Conservation (phyloP, 371 early-diverging fungal species). For the Synchytrium microbalum region DNA sequence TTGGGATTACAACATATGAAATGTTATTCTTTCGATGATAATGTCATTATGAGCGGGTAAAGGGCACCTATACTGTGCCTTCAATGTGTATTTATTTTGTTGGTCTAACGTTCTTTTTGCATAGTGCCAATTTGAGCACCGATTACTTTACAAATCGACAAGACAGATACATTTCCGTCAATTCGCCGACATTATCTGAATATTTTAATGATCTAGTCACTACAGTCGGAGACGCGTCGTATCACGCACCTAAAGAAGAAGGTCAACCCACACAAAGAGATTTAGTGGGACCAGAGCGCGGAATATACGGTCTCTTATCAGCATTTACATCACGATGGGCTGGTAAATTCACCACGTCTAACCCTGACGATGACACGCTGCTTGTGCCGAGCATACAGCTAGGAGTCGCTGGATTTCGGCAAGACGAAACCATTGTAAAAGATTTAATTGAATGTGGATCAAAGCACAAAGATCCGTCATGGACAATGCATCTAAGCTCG, state of each 20-base stretch:
- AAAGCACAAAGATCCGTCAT: too few species aligned
- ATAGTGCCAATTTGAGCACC: conserved; percentile 78
- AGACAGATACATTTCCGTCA: conserved; percentile 81
- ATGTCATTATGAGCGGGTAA: conserved; percentile 82
- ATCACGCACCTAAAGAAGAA: too few species aligned
- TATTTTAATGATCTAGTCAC: conserved; percentile 66
- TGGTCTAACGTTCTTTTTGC: neutral
- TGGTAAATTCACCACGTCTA: conserved; percentile 20
- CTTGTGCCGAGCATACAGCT: conserved; percentile 83
- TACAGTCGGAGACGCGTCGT: conserved; percentile 33
- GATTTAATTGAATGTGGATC: conserved; percentile 22
- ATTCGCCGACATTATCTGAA: conserved; percentile 43
- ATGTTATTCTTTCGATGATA: conserved; percentile 80
- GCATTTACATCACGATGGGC: conserved; percentile 11
- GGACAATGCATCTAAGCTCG: conserved; percentile 57
- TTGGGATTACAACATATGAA: conserved; percentile 94
- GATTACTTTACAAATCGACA: conserved; percentile 94
- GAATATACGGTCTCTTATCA: neutral
- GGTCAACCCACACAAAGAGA: neutral
- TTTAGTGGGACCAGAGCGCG: neutral
- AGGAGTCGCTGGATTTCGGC: conserved; percentile 68
- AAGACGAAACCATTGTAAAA: conserved; percentile 53
- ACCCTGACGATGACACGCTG: conserved; percentile 50
- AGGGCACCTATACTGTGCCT: conserved; percentile 3
- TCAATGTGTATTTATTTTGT: neutral